Evolutionary conservation across 176 grass and related monocot species (phyloP).

Genomic region (Cenchrus purpureus): DNA sequence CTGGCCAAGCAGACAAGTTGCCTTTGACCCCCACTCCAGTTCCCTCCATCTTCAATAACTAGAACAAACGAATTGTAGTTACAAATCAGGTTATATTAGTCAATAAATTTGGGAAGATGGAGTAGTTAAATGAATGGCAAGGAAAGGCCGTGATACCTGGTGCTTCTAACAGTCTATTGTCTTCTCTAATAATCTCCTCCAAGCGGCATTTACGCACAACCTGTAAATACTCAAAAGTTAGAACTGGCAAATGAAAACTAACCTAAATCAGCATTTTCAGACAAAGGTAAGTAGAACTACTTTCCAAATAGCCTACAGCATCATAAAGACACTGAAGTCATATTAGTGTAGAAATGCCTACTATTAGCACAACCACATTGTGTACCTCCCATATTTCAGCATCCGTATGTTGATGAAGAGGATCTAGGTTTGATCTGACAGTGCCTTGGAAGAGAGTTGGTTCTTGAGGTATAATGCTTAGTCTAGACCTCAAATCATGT

Average conservation of each 20-base stretch:
- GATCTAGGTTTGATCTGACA: slow-evolving; percentile 81
- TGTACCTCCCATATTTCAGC: slow-evolving; percentile 87
- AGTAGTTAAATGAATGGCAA: neutral
- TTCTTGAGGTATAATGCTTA: slow-evolving; percentile 94
- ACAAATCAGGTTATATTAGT: neutral
- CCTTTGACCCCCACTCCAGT: slow-evolving; percentile 90
- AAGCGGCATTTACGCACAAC: slow-evolving; percentile 70
- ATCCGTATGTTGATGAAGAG: slow-evolving; percentile 66
- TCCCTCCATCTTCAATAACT: slow-evolving; percentile 87
- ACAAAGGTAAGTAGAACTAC: neutral
- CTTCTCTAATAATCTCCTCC: slow-evolving; percentile 68
- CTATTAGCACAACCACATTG: neutral
- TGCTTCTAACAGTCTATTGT: slow-evolving; percentile 72
- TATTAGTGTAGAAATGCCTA: slow-evolving; percentile 14
- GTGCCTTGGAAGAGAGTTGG: slow-evolving; percentile 91
- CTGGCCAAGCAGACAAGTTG: slow-evolving; percentile 89
- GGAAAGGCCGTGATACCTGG: slow-evolving; percentile 53
- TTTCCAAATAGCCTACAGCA: neutral
- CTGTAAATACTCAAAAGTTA: slow-evolving; percentile 40
- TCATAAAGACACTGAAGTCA: neutral
- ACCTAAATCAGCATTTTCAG: neutral
- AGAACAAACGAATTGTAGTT: neutral
- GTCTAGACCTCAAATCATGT: slow-evolving; percentile 76
- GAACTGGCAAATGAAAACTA: slow-evolving; percentile 16
- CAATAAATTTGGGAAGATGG: slow-evolving; percentile 10